phyloP scores from a whole-genome alignment of 768 basidiomycete genomes.

The Scleroderma bovista region DNA sequence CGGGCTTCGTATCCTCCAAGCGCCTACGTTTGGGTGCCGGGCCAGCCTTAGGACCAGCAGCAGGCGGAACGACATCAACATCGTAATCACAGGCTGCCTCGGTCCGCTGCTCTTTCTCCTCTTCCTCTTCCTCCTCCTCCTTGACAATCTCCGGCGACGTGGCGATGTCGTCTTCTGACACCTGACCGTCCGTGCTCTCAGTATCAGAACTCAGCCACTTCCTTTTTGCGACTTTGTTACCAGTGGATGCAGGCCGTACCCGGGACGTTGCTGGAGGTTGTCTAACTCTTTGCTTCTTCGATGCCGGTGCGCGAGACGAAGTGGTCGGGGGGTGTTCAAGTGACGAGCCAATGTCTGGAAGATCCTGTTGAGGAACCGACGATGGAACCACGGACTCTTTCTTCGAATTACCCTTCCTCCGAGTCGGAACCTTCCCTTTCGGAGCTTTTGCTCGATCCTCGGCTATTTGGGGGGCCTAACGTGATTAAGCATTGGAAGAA shows the following conservation, averaged over 20 bases:
- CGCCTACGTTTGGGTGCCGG: conserved; percentile 43
- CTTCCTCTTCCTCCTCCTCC: conserved; percentile 30
- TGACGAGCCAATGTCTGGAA: conserved; percentile 9
- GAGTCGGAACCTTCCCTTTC: conserved; percentile 8
- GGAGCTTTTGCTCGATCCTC: conserved; percentile 9
- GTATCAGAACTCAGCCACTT: conserved; percentile 25
- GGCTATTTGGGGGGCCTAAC: conserved; percentile 1
- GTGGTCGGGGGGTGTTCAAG: conserved; percentile 6
- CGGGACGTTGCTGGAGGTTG: conserved; percentile 3
- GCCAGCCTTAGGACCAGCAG: conserved; percentile 19
- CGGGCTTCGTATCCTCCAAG: conserved; percentile 19
- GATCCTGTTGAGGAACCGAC: conserved; percentile 54
- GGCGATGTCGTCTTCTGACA: conserved; percentile 26
- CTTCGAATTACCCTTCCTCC: conserved; percentile 10
- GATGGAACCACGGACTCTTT: conserved; percentile 45
- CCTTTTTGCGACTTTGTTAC: conserved; percentile 7
- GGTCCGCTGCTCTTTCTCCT: conserved; percentile 33
- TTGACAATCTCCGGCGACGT: conserved; percentile 14
- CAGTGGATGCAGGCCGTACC: conserved; percentile 2
- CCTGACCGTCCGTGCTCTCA: conserved; percentile 15
- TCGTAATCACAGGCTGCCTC: conserved; percentile 41
- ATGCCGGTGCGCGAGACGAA: conserved; percentile 1
- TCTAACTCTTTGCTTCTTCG: conserved; percentile 4
- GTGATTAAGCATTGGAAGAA: background rate
- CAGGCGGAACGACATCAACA: conserved; percentile 28